phyloP scores from a whole-genome alignment of 768 basidiomycete species.

The Kockovaella imperatae region DNA sequence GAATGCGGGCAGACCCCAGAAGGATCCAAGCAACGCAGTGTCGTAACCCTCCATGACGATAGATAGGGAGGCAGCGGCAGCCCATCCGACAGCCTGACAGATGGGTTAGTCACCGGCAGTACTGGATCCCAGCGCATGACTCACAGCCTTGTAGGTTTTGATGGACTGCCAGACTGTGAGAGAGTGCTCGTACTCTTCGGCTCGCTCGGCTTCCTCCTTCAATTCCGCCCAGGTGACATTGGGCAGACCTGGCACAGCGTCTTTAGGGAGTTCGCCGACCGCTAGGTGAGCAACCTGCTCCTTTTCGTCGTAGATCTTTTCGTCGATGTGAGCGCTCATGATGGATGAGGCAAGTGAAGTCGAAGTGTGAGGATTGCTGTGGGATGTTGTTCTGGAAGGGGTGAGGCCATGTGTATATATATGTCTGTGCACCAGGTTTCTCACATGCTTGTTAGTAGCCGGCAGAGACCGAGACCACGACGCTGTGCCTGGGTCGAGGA shows the following conservation, averaged over 20 bases:
- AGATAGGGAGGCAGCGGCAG: neutral
- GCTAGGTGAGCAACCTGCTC: too few relatives aligned
- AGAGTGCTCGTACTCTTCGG: constrained; percentile 6
- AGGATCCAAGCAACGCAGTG: constrained; percentile 1
- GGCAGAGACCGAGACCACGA: too few relatives aligned
- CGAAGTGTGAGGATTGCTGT: too few relatives aligned
- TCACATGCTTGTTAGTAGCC: too few relatives aligned
- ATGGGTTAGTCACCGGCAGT: neutral
- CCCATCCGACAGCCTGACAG: constrained; percentile 1
- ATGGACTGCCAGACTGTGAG: constrained; percentile 2
- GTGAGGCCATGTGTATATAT: too few relatives aligned
- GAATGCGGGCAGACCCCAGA: constrained; percentile 6
- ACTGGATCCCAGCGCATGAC: neutral
- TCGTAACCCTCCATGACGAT: constrained; percentile 6
- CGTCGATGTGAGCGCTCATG: too few relatives aligned
- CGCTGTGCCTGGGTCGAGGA: too few relatives aligned
- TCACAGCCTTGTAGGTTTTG: constrained; percentile 1
- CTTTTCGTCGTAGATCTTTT: too few relatives aligned
- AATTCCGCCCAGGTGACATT: constrained; percentile 5
- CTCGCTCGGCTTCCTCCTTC: constrained; percentile 4
- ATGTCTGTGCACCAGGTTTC: too few relatives aligned
- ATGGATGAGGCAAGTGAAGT: too few relatives aligned
- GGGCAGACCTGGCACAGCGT: neutral
- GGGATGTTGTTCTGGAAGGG: too few relatives aligned
- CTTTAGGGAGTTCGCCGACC: neutral